phyloP scores from a whole-genome alignment of 768 basidiomycete genomes.

The Sistotremastrum niveocremeum region DNA sequence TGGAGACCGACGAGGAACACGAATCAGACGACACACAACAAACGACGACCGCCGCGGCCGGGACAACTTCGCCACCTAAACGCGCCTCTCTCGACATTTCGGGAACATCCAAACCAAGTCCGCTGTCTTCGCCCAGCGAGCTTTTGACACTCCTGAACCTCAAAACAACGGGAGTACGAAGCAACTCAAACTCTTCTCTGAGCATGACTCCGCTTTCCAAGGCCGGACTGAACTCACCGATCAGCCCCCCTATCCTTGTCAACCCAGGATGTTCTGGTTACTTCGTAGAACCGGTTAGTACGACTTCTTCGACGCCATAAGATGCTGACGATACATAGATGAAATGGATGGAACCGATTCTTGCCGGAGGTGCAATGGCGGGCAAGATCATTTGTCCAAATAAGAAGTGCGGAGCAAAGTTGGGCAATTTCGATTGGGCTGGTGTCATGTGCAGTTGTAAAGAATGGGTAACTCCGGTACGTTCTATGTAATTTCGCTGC shows the following conservation, averaged over 20 bases:
- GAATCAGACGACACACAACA: slow-evolving; percentile 14
- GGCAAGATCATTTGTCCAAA: slow-evolving; percentile 93
- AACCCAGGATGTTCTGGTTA: slow-evolving; percentile 91
- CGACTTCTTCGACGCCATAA: neutral
- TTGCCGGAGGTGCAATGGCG: slow-evolving; percentile 59
- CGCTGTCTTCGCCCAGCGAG: slow-evolving; percentile 18
- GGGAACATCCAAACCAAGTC: slow-evolving; percentile 10
- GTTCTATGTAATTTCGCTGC: slow-evolving; percentile 13
- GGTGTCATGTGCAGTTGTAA: slow-evolving; percentile 85
- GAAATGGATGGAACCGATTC: slow-evolving; percentile 89
- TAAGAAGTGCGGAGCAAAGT: slow-evolving; percentile 76
- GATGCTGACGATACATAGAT: slow-evolving; percentile 32
- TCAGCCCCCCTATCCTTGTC: slow-evolving; percentile 51
- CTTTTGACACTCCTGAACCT: slow-evolving; percentile 33
- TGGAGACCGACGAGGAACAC: slow-evolving; percentile 35
- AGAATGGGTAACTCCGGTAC: slow-evolving; percentile 83
- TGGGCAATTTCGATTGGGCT: slow-evolving; percentile 97
- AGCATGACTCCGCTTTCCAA: slow-evolving; percentile 15
- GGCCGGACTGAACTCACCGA: slow-evolving; percentile 29
- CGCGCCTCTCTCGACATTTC: neutral
- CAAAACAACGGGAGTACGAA: no score
- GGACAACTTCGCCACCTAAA: neutral
- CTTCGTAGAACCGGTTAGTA: slow-evolving; percentile 85
- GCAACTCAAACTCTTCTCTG: no score
- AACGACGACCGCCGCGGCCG: slow-evolving; percentile 1